Conservation (phyloP, 2,329 filamentous ascomycete species). For the Emmonsiellopsis sp. region DNA sequence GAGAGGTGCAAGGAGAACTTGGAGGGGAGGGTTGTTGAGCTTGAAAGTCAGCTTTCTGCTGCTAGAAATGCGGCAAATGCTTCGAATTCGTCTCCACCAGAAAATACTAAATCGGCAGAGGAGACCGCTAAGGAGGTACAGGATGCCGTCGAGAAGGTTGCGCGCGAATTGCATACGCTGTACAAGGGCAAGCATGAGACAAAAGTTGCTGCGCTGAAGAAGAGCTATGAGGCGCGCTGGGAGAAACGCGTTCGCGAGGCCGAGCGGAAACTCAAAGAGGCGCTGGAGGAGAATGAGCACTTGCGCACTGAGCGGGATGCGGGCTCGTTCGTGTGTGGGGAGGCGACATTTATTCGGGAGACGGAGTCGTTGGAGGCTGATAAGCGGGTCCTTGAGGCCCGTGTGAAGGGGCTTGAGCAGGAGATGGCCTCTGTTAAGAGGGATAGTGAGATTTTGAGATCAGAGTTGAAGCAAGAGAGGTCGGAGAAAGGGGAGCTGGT, state of each 20-base stretch:
- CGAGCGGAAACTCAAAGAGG: conserved; percentile 59
- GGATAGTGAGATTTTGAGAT: conserved; percentile 56
- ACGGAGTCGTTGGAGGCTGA: conserved; percentile 57
- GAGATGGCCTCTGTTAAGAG: conserved; percentile 60
- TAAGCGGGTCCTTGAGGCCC: conserved; percentile 60
- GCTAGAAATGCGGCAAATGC: conserved; percentile 23
- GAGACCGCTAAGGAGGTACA: conserved; percentile 61
- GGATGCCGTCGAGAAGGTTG: conserved; percentile 77
- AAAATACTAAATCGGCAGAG: conserved; percentile 31
- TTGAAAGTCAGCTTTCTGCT: conserved; percentile 37
- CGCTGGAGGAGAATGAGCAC: conserved; percentile 65
- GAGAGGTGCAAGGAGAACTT: conserved; percentile 49
- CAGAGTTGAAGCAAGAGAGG: conserved; percentile 47
- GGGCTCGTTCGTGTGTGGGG: conserved; percentile 50
- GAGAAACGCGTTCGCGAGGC: conserved; percentile 79
- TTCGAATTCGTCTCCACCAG: conserved; percentile 25
- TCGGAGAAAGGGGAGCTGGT: conserved; percentile 39
- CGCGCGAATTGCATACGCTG: conserved; percentile 80
- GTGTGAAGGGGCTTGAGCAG: conserved; percentile 64
- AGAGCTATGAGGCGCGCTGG: conserved; percentile 73
- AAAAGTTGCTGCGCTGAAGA: conserved; percentile 83
- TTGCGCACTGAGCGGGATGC: conserved; percentile 57
- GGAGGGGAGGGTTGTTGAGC: conserved; percentile 36
- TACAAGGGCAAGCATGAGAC: conserved; percentile 98
- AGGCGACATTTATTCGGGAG: conserved; percentile 35